Conservation (phyloP, 345 rosid genomes). For the Eucalyptus camaldulensis region DNA sequence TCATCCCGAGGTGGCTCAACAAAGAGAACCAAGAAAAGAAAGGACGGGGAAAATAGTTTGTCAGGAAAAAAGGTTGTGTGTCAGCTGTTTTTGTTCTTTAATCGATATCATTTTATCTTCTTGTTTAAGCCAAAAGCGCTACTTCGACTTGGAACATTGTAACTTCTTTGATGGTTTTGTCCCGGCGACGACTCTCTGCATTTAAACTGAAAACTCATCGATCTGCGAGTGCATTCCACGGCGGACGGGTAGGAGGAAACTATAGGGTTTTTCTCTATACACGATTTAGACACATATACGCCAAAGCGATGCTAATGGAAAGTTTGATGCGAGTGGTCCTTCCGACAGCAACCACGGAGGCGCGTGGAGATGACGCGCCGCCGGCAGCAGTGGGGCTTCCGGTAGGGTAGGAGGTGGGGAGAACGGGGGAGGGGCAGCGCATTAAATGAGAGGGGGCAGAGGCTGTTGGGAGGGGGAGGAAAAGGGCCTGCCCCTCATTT, state of each 20-base stretch:
- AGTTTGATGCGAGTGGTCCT: background rate
- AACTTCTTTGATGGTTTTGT: background rate
- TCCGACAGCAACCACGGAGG: background rate
- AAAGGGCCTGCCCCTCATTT: background rate
- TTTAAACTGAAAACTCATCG: background rate
- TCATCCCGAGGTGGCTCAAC: conserved; percentile 18
- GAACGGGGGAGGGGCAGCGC: background rate
- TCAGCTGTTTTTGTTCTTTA: background rate
- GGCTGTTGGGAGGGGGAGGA: background rate
- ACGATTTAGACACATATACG: background rate
- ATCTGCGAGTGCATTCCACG: background rate
- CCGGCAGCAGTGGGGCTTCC: background rate
- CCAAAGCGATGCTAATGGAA: background rate
- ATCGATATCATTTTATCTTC: background rate
- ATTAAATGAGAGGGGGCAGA: background rate
- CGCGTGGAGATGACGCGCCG: background rate
- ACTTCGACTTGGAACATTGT: background rate
- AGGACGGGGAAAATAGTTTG: background rate
- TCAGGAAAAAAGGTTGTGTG: background rate
- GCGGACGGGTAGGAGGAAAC: background rate
- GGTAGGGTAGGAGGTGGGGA: background rate
- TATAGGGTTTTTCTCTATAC: background rate
- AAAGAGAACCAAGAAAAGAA: background rate
- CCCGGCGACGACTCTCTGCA: background rate
- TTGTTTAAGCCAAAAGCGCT: background rate